These are phyloP conservation scores for Apiotrichum mycotoxinovorans DNA, from an alignment of 1,284 basidiomycete species.

Conservation along the genomic window DNA sequence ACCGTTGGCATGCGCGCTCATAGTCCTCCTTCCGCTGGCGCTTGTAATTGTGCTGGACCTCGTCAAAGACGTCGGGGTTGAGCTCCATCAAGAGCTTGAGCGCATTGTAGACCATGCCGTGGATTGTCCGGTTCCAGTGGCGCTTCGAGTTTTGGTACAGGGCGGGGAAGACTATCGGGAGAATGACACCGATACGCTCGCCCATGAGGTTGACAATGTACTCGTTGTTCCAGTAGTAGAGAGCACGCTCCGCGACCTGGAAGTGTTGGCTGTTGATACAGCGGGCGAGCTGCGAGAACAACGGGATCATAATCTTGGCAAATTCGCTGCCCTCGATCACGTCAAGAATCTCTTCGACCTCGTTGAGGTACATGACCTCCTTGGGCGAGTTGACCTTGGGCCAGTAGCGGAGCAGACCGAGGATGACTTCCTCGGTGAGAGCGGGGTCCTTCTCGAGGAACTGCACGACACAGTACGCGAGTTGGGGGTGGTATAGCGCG, in stretches of 20 bases:
- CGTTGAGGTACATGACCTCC: constrained; percentile 99
- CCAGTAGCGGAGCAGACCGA: constrained; percentile 94
- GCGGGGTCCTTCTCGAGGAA: constrained; percentile 95
- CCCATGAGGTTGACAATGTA: constrained; percentile 99
- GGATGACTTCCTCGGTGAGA: constrained; percentile 91
- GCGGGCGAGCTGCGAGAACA: constrained; percentile 91
- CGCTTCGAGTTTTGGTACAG: constrained; percentile 94
- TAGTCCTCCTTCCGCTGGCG: constrained; percentile 82
- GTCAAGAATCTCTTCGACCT: constrained; percentile 98
- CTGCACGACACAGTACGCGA: constrained; percentile 98
- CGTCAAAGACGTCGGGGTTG: constrained; percentile 92
- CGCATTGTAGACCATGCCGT: constrained; percentile 98
- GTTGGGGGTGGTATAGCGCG: constrained; percentile 94
- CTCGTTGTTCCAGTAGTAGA: constrained; percentile 99
- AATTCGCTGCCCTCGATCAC: constrained; percentile 97
- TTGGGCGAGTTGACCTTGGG: constrained; percentile 99
- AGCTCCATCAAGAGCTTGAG: constrained; percentile 99
- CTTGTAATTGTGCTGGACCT: constrained; percentile 90
- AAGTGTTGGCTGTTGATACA: constrained; percentile 99
- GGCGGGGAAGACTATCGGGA: constrained; percentile 98
- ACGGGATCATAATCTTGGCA: constrained; percentile 87
- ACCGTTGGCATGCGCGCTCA: constrained; percentile 71
- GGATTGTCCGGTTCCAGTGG: constrained; percentile 99
- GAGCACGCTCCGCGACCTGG: constrained; percentile 83
- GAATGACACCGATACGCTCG: constrained; percentile 82